Base-by-base conservation (phyloP, 306 rosid genomes). In the Purshia tridentata region DNA sequence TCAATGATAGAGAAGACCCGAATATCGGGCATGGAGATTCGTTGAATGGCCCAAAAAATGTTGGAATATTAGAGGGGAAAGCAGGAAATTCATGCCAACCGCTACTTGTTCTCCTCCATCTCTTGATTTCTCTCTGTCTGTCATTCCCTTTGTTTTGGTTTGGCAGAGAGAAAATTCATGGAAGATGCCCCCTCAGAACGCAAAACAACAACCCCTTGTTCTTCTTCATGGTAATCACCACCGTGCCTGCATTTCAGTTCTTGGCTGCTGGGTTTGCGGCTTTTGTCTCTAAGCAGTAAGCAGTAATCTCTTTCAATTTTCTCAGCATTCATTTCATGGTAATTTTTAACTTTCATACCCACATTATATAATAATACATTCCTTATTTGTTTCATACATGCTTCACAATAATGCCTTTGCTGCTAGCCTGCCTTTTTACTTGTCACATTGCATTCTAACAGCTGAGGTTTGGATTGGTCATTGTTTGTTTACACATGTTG, bases 21-120 rank as follows among this genome's bases (percentile, higher is more conserved):
- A 75, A 6, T 75, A 78, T 74, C 12, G 51, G 44, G 96, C 84
- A 84, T 64, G 52, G 63, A 84, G 75, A 75, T 49, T 70, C 80
- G 95, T 83, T 72, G 73, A 65, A 53, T 63, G 52, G 52, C 39
- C 73, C 66, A 77, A 23, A 71, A 29, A 79, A 59, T 1, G 67
- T n/a, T 46, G 60, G 74, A 15, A 40, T 22, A 66, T 73, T 77
- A 72, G 47, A 72, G 62, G 48, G 61, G 16, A 55, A 64, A 66
- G 70, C 65, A 77, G 83, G 72, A 73, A 85, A 82, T 72, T 72
- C 78, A 87, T 84, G 88, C 69, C 76, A 76, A 55, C 90, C 91
- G 12, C 80, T 76, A 64, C 80, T 82, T 83, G 66, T 54, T 12
- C 3, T 18, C 42, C 51, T 8, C 9, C 14, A 47, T 74, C 41